Base-by-base conservation (phyloP, 139 green algal genomes). In the Micromonas pusilla region DNA sequence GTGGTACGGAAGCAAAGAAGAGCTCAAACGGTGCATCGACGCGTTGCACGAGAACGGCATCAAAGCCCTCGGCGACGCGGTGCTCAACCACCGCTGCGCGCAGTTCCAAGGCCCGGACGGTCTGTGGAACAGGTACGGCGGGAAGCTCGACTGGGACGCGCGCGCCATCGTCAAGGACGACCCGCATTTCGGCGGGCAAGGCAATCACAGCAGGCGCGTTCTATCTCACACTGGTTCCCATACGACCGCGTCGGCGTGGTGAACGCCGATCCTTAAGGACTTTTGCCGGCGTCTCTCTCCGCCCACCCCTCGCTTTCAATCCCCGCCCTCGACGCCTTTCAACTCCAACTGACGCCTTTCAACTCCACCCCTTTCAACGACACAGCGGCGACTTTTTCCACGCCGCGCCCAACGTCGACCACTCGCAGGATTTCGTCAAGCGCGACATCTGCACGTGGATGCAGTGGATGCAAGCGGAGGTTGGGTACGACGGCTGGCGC, bases 71-170 rank as follows among this genome's bases (percentile, higher is more conserved):
- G 85, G 80, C 31, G 85, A 89, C 65, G 85, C 84, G 19, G 85
- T 89, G 33, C 76, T 89, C 19, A 89, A 89, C 73, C 85, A 89
- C 62, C 73, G 85, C n/a, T 89, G 85, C 77, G 85, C 85, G 13
- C 62, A 73, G 23, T 78, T 78, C 67, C 83, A 87, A 74, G 78
- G 52, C 57, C 26, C 32, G 3, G 63, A 87, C n/a, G 83, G 83
- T 32, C 75, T 80, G 20, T 87, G 83, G 83, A 87, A 87, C 53
- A 66, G 80, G 23, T 71, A 79, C 23, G 70, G 54, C 5, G 80
- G 79, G 6, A 87, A 85, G 77, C 36, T 86, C 13, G 83, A 64
- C 3, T 88, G 84, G 84, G 84, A 80, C 6, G 73, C 73, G 13
- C 57, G 79, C 16, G 85, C 85, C 23, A 87, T 89, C 52, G 80